phyloP scores from a whole-genome alignment of 2,329 filamentous ascomycete genomes.

The Aureobasidium vineae region DNA sequence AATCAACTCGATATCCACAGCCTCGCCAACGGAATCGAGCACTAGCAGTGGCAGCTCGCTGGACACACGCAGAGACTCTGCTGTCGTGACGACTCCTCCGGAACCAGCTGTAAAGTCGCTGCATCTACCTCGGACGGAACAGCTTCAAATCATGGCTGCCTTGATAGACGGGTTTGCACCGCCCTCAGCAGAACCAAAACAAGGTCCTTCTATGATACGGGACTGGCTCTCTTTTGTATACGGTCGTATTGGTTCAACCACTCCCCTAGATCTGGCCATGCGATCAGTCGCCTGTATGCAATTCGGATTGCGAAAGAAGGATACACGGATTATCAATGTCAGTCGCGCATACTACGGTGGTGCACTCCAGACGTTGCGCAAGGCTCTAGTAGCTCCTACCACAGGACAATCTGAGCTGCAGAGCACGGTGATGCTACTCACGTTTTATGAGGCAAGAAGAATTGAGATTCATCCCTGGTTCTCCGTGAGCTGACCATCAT shows the following conservation, averaged over 20 bases:
- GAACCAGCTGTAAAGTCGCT: constrained; percentile 7
- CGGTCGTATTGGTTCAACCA: neutral
- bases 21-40: neutral
- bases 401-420: constrained; percentile 17
- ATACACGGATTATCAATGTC: neutral
- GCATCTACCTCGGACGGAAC: constrained; percentile 7
- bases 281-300: constrained; percentile 24
- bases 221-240: constrained; percentile 22
- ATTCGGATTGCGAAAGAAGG: neutral
- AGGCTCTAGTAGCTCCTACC: constrained; percentile 7
- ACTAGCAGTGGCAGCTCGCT: neutral
- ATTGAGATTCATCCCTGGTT: neutral
- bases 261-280: constrained; percentile 19
- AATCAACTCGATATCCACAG: neutral
- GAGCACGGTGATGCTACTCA: constrained; percentile 24
- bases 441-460: constrained; percentile 12
- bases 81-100: neutral
- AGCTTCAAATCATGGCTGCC: constrained; percentile 12
- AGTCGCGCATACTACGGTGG: constrained; percentile 14
- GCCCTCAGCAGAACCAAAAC: neutral
- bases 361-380: constrained; percentile 14
- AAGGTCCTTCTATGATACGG: constrained; percentile 11
- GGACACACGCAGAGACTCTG: constrained; percentile 10
- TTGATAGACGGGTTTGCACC: constrained; percentile 24
- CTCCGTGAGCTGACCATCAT: neutral